These are phyloP conservation scores for Erodium maritimum DNA, from an alignment of 345 rosid species.

Conservation along the genomic window DNA sequence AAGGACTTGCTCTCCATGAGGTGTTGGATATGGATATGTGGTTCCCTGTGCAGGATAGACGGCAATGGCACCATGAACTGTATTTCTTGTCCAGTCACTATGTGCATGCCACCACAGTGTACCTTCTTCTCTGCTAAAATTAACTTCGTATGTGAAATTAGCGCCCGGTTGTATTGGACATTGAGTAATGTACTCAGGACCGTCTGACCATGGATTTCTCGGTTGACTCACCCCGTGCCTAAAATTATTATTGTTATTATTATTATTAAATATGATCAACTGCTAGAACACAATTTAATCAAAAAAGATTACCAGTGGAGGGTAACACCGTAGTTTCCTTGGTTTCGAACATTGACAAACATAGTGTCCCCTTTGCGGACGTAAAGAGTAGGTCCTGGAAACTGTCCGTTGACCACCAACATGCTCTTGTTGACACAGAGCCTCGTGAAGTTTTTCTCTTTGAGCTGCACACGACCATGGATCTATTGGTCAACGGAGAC, in stretches of 20 bases:
- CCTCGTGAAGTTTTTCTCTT: constrained; percentile 15
- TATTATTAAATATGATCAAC: too few species aligned
- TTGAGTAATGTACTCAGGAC: constrained; percentile 20
- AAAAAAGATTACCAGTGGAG: constrained; percentile 23
- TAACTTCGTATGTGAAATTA: constrained; percentile 17
- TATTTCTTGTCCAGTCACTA: constrained; percentile 27
- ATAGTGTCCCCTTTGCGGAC: constrained; percentile 24
- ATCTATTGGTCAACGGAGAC: too few species aligned
- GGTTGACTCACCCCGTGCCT: constrained; percentile 25
- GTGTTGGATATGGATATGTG: constrained; percentile 14
- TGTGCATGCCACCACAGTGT: constrained; percentile 37
- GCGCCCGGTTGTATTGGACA: constrained; percentile 11
- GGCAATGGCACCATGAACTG: constrained; percentile 26
- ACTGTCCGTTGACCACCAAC: constrained; percentile 16
- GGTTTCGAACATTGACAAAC: constrained; percentile 18
- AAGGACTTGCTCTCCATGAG: constrained; percentile 3
- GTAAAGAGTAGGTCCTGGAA: constrained; percentile 20
- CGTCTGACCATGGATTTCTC: constrained; percentile 19
- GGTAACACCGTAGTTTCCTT: constrained; percentile 22
- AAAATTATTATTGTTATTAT: not conserved
- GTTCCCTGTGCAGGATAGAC: constrained; percentile 12
- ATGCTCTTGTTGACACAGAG: constrained; percentile 14
- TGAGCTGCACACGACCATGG: constrained; percentile 8
- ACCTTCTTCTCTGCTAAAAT: constrained; percentile 19
- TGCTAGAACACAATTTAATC: too few species aligned